Evolutionary conservation across 2,329 filamentous ascomycete species (phyloP).

Genomic region (Aureobasidium subglaciale): DNA sequence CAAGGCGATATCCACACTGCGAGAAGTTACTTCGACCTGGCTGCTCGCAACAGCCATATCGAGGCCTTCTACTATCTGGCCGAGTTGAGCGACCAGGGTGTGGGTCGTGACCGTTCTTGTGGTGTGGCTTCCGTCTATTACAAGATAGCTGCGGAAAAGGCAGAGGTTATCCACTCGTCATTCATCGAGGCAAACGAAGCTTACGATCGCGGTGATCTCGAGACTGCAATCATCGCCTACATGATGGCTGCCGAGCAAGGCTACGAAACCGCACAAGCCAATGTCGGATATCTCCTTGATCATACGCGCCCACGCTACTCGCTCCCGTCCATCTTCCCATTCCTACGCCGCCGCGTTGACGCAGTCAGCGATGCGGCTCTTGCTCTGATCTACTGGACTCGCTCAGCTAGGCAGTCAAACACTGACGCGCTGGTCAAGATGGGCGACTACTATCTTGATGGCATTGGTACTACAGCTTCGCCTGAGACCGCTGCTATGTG

Average conservation of each 20-base stretch:
- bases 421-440: conserved; percentile 94
- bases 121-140: conserved; percentile 73
- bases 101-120: conserved; percentile 74
- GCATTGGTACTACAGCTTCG: conserved; percentile 51
- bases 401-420: conserved; percentile 87
- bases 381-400: conserved; percentile 88
- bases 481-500: conserved; percentile 84
- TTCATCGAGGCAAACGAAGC: conserved; percentile 79
- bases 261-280: conserved; percentile 82
- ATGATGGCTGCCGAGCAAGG: conserved; percentile 89
- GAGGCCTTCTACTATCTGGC: conserved; percentile 90
- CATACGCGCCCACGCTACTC: conserved; percentile 38
- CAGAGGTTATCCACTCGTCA: conserved; percentile 75
- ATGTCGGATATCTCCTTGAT: conserved; percentile 81
- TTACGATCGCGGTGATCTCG: conserved; percentile 69
- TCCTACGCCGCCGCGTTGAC: conserved; percentile 21
- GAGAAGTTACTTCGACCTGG: conserved; percentile 80
- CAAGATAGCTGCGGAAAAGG: conserved; percentile 82
- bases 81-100: conserved; percentile 73
- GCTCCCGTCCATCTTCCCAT: conserved; percentile 21
- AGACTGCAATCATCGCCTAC: conserved; percentile 72
- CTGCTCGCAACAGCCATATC: conserved; percentile 72
- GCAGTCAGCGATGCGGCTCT: conserved; percentile 54
- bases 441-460: conserved; percentile 91
- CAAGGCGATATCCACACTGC: conserved; percentile 78